phyloP scores from a whole-genome alignment of 768 basidiomycete species.

The Suillus discolor region DNA sequence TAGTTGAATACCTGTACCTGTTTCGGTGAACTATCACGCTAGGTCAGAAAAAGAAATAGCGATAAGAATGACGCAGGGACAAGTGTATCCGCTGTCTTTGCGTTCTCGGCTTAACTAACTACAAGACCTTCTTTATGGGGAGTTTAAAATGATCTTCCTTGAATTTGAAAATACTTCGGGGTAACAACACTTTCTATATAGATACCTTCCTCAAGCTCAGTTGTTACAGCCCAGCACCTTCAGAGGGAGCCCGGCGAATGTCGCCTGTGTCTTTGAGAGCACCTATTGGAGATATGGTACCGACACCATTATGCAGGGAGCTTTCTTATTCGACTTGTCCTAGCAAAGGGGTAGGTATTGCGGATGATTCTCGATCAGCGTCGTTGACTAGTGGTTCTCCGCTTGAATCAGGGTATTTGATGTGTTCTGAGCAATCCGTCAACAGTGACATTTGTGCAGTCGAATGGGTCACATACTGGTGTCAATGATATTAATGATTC shows the following conservation, averaged over 20 bases:
- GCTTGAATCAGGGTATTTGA: constrained; percentile 87
- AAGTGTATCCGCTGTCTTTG: constrained; percentile 32
- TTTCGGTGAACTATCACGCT: constrained; percentile 17
- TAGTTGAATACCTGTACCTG: constrained; percentile 81
- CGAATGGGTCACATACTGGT: constrained; percentile 68
- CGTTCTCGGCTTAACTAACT: constrained; percentile 1
- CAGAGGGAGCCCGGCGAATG: no score
- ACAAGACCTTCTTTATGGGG: no score
- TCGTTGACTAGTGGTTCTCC: constrained; percentile 36
- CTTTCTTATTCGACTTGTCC: no score
- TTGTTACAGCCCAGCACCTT: no score
- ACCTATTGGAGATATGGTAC: no score
- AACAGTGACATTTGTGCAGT: constrained; percentile 7
- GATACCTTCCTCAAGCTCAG: no score
- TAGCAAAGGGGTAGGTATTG: constrained; percentile 35
- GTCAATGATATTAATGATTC: constrained; percentile 87
- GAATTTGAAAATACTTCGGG: no score
- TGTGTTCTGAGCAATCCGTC: constrained; percentile 61
- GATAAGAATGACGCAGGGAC: constrained; percentile 43
- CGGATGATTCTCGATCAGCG: constrained; percentile 49
- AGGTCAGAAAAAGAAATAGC: constrained; percentile 40
- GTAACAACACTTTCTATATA: no score
- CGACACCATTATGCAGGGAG: no score
- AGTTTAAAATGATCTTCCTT: no score
- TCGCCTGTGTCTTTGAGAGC: no score